phyloP scores from a whole-genome alignment of 2,329 filamentous ascomycete species.

The Monosporascus sp. region DNA sequence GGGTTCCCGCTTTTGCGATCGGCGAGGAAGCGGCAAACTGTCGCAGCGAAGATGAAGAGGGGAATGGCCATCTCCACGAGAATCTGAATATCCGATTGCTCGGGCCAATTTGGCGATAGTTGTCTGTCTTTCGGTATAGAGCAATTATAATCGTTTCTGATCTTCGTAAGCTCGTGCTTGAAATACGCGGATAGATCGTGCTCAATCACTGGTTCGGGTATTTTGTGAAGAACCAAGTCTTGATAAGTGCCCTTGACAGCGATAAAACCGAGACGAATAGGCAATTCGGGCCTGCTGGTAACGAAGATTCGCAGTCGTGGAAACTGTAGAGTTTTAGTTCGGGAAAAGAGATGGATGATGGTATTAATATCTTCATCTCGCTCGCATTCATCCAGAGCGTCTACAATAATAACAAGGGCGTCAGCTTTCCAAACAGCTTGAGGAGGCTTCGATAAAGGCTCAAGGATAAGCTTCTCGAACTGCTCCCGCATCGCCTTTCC shows the following conservation, averaged over 20 bases:
- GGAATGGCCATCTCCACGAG: conserved; percentile 12
- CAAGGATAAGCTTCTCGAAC: no score
- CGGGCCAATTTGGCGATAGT: conserved; percentile 22
- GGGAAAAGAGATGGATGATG: no score
- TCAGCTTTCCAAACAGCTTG: no score
- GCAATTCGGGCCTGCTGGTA: conserved; percentile 36
- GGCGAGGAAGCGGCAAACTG: conserved; percentile 20
- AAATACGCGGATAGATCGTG: conserved; percentile 32
- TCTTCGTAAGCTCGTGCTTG: conserved; percentile 20
- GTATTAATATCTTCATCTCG: no score
- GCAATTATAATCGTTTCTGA: conserved; percentile 20
- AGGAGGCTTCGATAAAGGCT: no score
- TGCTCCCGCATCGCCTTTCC: no score
- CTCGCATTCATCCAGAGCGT: no score
- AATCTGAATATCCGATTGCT: conserved; percentile 3
- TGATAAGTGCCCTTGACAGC: conserved; percentile 5
- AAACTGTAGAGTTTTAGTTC: no score
- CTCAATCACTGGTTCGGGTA: conserved; percentile 22
- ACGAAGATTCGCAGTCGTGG: conserved; percentile 27
- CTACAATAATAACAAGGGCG: no score
- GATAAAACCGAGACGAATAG: conserved; percentile 30
- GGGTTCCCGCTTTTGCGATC: conserved; percentile 12
- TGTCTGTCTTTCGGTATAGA: not conserved
- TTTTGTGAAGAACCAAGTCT: conserved; percentile 24
- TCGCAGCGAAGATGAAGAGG: conserved; percentile 17